Conservation (phyloP, 495 filamentous ascomycete genomes). For the Aspergillus cristatus region DNA sequence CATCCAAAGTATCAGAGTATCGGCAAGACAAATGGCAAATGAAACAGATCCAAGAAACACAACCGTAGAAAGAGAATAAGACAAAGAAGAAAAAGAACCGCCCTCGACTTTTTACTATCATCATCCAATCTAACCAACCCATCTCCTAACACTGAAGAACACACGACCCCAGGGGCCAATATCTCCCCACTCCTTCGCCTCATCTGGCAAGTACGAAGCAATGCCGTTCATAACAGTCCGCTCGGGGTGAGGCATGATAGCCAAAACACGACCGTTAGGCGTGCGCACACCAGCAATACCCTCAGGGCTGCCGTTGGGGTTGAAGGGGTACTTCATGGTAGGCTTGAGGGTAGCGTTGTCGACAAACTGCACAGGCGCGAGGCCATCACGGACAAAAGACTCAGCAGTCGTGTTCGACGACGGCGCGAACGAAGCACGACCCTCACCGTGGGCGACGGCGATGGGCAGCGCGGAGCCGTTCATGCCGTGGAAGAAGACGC, state of each 20-base stretch:
- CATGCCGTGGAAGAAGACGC: conserved; percentile 95
- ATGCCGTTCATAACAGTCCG: conserved; percentile 79
- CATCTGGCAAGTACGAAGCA: conserved; percentile 61
- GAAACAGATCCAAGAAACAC: no score
- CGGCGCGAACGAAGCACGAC: conserved; percentile 65
- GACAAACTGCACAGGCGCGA: conserved; percentile 71
- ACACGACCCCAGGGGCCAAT: conserved; percentile 80
- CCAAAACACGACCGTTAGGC: conserved; percentile 75
- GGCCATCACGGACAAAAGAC: conserved; percentile 49
- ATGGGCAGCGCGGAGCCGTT: conserved; percentile 74
- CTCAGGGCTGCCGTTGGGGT: conserved; percentile 84
- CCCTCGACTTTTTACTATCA: no score
- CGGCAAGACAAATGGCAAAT: no score
- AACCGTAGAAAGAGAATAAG: no score
- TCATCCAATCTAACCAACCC: conserved; percentile 55
- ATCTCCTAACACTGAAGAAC: conserved; percentile 72
- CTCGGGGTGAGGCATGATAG: conserved; percentile 96
- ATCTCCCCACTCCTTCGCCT: conserved; percentile 67
- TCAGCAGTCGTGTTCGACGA: conserved; percentile 25
- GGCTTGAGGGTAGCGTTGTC: conserved; percentile 62
- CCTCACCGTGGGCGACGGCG: conserved; percentile 86
- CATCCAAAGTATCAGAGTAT: no score
- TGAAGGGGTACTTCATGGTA: conserved; percentile 80
- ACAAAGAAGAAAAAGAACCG: no score
- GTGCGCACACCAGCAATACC: conserved; percentile 80